phyloP scores from a whole-genome alignment of 2,329 filamentous ascomycete genomes.

The Fusarium pseudograminearum region DNA sequence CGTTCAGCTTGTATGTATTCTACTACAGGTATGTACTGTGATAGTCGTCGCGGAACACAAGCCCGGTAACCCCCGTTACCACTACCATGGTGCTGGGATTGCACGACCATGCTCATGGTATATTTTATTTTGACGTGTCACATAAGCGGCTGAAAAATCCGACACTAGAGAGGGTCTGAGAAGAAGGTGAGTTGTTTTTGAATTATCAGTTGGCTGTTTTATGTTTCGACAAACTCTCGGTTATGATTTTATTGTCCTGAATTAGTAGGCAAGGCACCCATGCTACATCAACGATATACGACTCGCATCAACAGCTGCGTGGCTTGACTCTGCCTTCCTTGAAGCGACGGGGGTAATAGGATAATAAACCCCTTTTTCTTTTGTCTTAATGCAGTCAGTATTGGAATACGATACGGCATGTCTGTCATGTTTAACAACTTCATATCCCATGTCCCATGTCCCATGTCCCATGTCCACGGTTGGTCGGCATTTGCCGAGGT shows the following conservation, averaged over 20 bases:
- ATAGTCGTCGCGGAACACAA: not conserved
- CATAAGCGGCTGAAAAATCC: conserved; percentile 2
- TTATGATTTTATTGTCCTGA: not conserved
- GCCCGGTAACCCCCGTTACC: conserved; percentile 22
- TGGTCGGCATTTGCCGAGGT: conserved; percentile 40
- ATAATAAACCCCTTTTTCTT: not conserved
- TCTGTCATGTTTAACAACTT: not conserved
- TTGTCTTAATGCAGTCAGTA: not conserved
- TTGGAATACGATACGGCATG: conserved; percentile 1
- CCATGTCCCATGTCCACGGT: conserved; percentile 21
- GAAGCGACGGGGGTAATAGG: not conserved
- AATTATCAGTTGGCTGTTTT: not conserved
- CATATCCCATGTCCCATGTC: not conserved
- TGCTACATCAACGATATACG: not conserved
- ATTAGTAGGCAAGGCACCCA: not conserved
- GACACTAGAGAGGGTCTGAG: not conserved
- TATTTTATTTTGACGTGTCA: conserved; percentile 7
- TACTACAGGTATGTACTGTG: not conserved
- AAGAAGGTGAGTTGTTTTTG: not conserved
- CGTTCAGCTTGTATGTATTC: not conserved
- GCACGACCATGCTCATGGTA: conserved; percentile 1
- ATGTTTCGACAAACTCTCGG: conserved; percentile 1
- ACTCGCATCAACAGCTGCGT: not conserved
- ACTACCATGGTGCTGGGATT: conserved; percentile 26
- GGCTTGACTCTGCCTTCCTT: not conserved